These are phyloP conservation scores for Wickerhamomyces mucosus DNA, from an alignment of 805 yeast genomes.

Conservation along the genomic window DNA sequence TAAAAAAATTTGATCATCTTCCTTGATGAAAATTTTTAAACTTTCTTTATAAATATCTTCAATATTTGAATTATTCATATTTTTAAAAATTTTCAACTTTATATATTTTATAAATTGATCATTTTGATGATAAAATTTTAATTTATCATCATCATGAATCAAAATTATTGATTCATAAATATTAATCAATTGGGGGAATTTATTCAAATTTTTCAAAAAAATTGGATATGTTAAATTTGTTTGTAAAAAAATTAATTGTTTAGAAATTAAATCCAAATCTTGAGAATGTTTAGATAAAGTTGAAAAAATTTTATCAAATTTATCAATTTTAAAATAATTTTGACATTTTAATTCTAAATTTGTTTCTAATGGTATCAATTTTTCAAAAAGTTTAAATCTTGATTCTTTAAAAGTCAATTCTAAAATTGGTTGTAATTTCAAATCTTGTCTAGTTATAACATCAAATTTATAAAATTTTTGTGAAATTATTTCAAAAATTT, in stretches of 20 bases:
- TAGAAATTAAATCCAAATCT: neutral
- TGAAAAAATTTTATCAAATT: slow-evolving; percentile 55
- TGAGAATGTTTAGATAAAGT: slow-evolving; percentile 35
- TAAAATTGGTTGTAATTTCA: slow-evolving; percentile 53
- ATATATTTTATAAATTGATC: slow-evolving; percentile 45
- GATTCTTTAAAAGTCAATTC: slow-evolving; percentile 75
- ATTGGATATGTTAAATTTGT: neutral
- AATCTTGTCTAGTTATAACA: slow-evolving; percentile 27
- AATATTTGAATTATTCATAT: slow-evolving; percentile 3
- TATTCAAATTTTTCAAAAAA: neutral
- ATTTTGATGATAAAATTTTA: slow-evolving; percentile 52
- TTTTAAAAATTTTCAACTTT: slow-evolving; percentile 26
- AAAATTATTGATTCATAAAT: slow-evolving; percentile 32
- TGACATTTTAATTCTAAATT: slow-evolving; percentile 49
- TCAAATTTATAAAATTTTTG: slow-evolving; percentile 29
- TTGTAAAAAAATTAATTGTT: neutral
- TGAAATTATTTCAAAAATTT: slow-evolving; percentile 40
- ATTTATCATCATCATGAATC: slow-evolving; percentile 25
- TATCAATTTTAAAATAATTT: slow-evolving; percentile 61
- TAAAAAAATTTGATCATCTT: slow-evolving; percentile 25
- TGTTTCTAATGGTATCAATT: slow-evolving; percentile 58
- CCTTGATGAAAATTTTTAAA: slow-evolving; percentile 20
- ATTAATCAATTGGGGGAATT: slow-evolving; percentile 20
- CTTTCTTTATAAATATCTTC: slow-evolving; percentile 14
- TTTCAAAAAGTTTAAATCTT: slow-evolving; percentile 54